Evolutionary conservation across 2,329 filamentous ascomycete species (phyloP), one percentile per base, ranked within the genome.

Genomic region (Stagonosporopsis chrysanthemi): DNA sequence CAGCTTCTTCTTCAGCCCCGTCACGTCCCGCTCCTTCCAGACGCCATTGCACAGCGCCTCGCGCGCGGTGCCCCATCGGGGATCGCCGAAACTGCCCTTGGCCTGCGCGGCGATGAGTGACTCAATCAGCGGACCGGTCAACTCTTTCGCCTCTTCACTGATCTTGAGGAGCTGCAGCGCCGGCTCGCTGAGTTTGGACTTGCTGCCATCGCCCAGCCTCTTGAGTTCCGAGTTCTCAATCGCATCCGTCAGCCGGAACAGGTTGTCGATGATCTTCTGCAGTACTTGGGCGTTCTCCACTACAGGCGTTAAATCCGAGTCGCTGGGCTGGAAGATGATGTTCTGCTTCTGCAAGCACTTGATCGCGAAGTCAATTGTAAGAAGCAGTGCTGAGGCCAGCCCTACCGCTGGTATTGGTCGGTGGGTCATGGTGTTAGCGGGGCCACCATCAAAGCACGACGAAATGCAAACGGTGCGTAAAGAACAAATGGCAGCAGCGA

Each of bases 11-110:
- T 70, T 69, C 19, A 64, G 45, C 7, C 47, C 60, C 6, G 63
- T 67, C 44, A 72, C 56, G n/a, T 71, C 64, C 46, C 68, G 66
- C 55, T 72, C 66, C 45, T 70, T 72, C 68, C 66, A 66, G 54
- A 48, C 79, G 1, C 56, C 60, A 73, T 24, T 79, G 79, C 63
- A 57, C 19, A 73, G 46, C 19, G 66, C 68, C n/a, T 72, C 67
- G 22, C 67, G 50, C 15, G 60, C 55, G 8, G 65, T 69, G 15
- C 52, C 40, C 65, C 66, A 71, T 45, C 56, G 52, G 33, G 63
- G 56, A 41, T 72, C 68, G 24, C 57, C 58, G 28, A 58, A 65
- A 19, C 58, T 63, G 12, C 63, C 62, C 45, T 62, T 65, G 19
- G 61, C 61, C 51, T 70, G 67, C 24, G 68, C 63, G 9, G 23